These are phyloP conservation scores for Hibiscus mutabilis DNA, from an alignment of 345 rosid genomes.

Conservation along the genomic window DNA sequence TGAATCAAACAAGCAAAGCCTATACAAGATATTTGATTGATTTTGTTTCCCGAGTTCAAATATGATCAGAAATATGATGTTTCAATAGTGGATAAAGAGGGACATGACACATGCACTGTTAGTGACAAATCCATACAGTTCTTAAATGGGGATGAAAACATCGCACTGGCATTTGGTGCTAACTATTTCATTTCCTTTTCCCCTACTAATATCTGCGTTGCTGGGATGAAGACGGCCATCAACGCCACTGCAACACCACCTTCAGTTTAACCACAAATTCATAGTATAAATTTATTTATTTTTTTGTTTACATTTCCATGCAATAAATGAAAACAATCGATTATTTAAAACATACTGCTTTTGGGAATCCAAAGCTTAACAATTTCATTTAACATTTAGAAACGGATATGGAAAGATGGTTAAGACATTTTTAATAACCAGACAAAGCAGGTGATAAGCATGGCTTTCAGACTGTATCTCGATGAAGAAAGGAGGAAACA, in stretches of 20 bases:
- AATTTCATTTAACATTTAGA: too few species aligned
- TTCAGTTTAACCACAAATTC: background rate
- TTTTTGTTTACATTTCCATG: too few species aligned
- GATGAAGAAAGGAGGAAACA: too few species aligned
- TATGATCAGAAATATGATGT: background rate
- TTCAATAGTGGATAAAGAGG: background rate
- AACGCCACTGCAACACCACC: background rate
- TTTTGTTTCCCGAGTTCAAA: background rate
- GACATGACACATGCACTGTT: background rate
- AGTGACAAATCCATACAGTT: background rate
- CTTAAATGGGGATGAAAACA: background rate
- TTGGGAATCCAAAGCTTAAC: too few species aligned
- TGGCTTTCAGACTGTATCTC: too few species aligned
- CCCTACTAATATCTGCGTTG: background rate
- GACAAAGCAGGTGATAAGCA: too few species aligned
- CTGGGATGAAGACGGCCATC: slow-evolving; percentile 2
- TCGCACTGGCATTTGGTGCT: background rate
- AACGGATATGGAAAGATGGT: too few species aligned
- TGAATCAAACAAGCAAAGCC: too few species aligned
- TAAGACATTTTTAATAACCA: too few species aligned
- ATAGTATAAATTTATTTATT: too few species aligned
- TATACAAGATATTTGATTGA: background rate
- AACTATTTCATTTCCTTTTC: background rate
- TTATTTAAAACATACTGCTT: too few species aligned
- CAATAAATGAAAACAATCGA: too few species aligned